Percentiles rank a stretch among this genome's conserved stretches.
These are phyloP conservation scores for Thelephora ganbajun DNA, from an alignment of 768 basidiomycete genomes.

Conservation along the genomic window DNA sequence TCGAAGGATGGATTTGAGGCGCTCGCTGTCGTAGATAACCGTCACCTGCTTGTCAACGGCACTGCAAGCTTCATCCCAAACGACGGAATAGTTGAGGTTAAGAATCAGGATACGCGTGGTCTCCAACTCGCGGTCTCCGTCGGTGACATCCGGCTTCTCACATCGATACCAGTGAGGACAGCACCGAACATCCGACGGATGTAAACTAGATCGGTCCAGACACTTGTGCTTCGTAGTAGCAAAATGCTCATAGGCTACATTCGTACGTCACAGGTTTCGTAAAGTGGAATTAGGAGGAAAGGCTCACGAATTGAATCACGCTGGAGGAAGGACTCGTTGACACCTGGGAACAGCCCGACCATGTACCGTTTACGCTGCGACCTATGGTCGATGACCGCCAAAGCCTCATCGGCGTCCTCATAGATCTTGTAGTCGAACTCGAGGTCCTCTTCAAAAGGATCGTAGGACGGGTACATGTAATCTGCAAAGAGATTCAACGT, in stretches of 20 bases:
- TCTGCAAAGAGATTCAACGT: no score
- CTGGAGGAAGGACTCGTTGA: neutral
- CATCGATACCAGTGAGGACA: neutral
- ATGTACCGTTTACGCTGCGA: neutral
- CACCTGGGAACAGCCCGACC: neutral
- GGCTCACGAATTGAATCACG: neutral
- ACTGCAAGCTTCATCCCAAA: neutral
- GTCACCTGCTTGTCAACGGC: neutral
- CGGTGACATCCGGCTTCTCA: neutral
- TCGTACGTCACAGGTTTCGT: neutral
- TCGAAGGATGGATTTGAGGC: neutral
- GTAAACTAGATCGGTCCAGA: neutral
- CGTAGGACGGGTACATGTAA: no score
- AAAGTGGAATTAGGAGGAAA: neutral
- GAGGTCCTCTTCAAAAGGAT: no score
- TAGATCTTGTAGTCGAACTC: no score
- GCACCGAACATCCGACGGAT: neutral
- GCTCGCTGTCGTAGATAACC: neutral
- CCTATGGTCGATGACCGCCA: no score
- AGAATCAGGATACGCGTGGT: neutral
- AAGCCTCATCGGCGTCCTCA: no score
- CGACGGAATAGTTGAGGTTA: neutral
- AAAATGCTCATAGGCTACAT: neutral
- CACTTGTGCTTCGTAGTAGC: neutral
- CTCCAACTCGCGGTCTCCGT: neutral